Base-by-base conservation (phyloP, 495 filamentous ascomycete genomes). In the Hyaloscypha hepaticicola region DNA sequence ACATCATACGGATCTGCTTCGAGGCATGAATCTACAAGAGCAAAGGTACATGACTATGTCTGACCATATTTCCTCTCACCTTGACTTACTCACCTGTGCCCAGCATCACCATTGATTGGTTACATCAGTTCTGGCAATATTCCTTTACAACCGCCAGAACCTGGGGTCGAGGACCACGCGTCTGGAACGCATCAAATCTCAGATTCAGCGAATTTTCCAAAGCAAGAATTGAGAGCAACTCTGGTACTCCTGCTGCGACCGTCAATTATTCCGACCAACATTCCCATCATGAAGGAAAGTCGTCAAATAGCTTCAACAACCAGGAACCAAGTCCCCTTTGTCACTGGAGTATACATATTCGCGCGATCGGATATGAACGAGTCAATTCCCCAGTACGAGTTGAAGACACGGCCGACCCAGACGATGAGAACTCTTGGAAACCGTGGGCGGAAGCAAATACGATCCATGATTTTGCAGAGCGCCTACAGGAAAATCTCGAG, bases 41-140 rank as follows among this genome's bases (percentile, higher is more conserved):
- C 70, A 72, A 66, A 31, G 53, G 74, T 73, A 60, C 58, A 66
- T 62, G 9, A 27, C 12, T 48, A 24, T 60, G 69, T 59, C 28
- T 38, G 3, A 22, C 19, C 29, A 22, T n/a, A 52, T 24, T 58
- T 41, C 19, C 19, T 11, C 12, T 25, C n/a, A 28, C 4, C 16
- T 33, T 50, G 12, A 48, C 16, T 53, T n/a, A 22, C 57, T 57
- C 22, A 41, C 59, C 56, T 9, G 33, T 24, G 7, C 16, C 27
- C n/a, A 71, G 69, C 56, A 66, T 48, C 25, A 61, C 70, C 50
- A 69, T 68, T 58, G 71, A 62, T 29, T 74, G 68, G 77, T 61
- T 80, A 52, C 73, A 81, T 60, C 76, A 80, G 52, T 78, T 75
- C 55, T 81, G 76, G 74, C 71, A 75, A 34, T 77, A 73, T 51